Percentiles rank a stretch among this genome's conserved stretches.
Evolutionary conservation across 2,329 filamentous ascomycete genomes (phyloP).

Genomic region (Chrysoporthe austroafricana): DNA sequence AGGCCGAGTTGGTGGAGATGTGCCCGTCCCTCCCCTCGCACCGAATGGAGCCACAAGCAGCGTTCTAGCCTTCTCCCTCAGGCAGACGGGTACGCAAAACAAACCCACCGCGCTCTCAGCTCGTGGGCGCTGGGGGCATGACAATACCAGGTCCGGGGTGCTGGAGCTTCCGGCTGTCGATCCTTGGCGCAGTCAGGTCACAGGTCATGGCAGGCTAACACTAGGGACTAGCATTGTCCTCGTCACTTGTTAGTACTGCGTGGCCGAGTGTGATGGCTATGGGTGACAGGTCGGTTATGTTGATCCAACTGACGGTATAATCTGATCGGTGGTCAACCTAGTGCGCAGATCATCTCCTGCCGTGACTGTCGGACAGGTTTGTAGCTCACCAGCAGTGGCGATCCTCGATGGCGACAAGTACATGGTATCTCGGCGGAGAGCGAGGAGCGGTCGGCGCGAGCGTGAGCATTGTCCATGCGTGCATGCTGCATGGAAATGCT

Average conservation of each 20-base stretch:
- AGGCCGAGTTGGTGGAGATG: slow-evolving; percentile 7
- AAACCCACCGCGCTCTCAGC: background rate
- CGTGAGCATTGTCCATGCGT: background rate
- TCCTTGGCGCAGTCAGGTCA: background rate
- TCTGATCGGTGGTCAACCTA: background rate
- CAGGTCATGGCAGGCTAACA: background rate
- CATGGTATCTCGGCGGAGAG: background rate
- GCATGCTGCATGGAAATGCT: background rate
- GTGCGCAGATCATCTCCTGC: background rate
- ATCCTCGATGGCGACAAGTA: background rate
- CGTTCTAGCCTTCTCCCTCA: background rate
- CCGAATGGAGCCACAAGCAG: slow-evolving; percentile 6
- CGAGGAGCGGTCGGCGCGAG: background rate
- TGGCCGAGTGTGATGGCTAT: background rate
- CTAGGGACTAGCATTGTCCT: background rate
- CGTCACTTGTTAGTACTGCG: background rate
- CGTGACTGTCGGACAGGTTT: background rate
- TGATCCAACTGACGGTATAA: background rate
- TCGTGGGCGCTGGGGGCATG: background rate
- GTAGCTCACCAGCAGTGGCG: background rate
- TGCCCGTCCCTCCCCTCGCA: slow-evolving; percentile 1
- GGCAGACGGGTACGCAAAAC: background rate
- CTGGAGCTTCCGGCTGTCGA: background rate
- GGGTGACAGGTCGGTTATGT: background rate
- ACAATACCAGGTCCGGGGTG: background rate